Evolutionary conservation across 148 eudicot genomes (phyloP).

Genomic region (Dianthus caryophyllus): DNA sequence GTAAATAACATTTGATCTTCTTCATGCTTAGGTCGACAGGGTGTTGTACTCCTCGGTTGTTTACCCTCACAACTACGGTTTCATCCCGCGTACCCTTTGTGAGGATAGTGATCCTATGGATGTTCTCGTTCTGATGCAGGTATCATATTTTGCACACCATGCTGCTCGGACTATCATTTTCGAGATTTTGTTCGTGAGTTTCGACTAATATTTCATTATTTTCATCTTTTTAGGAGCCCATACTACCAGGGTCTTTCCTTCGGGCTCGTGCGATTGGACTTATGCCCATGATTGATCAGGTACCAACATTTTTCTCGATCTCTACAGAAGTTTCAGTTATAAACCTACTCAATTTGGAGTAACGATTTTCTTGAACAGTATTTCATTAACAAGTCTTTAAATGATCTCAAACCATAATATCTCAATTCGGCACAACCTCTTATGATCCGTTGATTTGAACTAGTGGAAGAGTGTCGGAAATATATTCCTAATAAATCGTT

Average conservation of each 20-base stretch:
- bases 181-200: neutral
- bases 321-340: too few relatives aligned
- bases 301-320: slow-evolving; percentile 21
- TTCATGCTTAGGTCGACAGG: slow-evolving; percentile 65
- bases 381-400: too few relatives aligned
- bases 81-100: slow-evolving; percentile 89
- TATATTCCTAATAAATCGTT: slow-evolving; percentile 5
- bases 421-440: too few relatives aligned
- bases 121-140: slow-evolving; percentile 95
- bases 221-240: slow-evolving; percentile 60
- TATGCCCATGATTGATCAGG: slow-evolving; percentile 99
- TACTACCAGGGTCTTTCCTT: slow-evolving; percentile 78
- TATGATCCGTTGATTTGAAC: neutral
- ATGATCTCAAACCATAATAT: too few relatives aligned
- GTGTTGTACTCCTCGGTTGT: slow-evolving; percentile 90
- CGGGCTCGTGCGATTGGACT: slow-evolving; percentile 96
- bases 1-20: slow-evolving; percentile 1
- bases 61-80: slow-evolving; percentile 97
- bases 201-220: neutral
- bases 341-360: too few relatives aligned
- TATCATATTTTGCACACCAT: slow-evolving; percentile 16
- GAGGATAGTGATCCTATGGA: slow-evolving; percentile 97
- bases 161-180: neutral
- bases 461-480: neutral
- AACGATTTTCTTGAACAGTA: too few relatives aligned